Percentiles rank a stretch among this genome's conserved stretches.
phyloP scores from a whole-genome alignment of 208 protist genomes.

The Trypanosoma melophagium region DNA sequence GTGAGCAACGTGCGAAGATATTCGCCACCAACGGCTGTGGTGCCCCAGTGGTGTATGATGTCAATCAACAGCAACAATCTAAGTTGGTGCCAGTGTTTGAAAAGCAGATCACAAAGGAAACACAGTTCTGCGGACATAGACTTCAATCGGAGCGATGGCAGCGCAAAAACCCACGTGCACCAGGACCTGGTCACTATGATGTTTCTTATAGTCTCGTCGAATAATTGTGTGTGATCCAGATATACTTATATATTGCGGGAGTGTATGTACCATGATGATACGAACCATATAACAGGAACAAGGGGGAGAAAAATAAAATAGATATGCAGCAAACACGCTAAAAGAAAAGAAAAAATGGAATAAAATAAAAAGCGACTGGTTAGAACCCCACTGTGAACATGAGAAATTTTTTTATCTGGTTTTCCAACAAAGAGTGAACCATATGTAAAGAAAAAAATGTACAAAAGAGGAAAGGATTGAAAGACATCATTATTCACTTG shows the following conservation, averaged over 20 bases:
- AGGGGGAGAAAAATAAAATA: not conserved
- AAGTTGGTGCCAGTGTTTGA: conserved; percentile 78
- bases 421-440: too few relatives aligned
- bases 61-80: conserved; percentile 25
- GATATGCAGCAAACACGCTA: too few relatives aligned
- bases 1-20: conserved; percentile 45
- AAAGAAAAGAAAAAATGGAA: too few relatives aligned
- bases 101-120: conserved; percentile 83
- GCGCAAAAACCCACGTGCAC: conserved; percentile 58
- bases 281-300: too few relatives aligned
- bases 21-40: conserved; percentile 49
- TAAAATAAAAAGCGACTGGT: too few relatives aligned
- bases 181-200: conserved; percentile 70
- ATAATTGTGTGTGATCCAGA: conserved; percentile 5
- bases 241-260: not conserved
- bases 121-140: conserved; percentile 75
- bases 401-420: too few relatives aligned
- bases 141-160: conserved; percentile 72
- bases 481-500: too few relatives aligned
- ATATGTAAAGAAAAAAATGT: too few relatives aligned
- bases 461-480: too few relatives aligned
- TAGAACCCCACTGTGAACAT: too few relatives aligned
- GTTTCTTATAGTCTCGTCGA: conserved; percentile 56
- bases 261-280: too few relatives aligned
- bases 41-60: conserved; percentile 51